A percentile compares a stretch with the other conserved stretches of the same genome.
Evolutionary conservation across 2,329 filamentous ascomycete genomes (phyloP).

Genomic region (Ophiostoma populinum): DNA sequence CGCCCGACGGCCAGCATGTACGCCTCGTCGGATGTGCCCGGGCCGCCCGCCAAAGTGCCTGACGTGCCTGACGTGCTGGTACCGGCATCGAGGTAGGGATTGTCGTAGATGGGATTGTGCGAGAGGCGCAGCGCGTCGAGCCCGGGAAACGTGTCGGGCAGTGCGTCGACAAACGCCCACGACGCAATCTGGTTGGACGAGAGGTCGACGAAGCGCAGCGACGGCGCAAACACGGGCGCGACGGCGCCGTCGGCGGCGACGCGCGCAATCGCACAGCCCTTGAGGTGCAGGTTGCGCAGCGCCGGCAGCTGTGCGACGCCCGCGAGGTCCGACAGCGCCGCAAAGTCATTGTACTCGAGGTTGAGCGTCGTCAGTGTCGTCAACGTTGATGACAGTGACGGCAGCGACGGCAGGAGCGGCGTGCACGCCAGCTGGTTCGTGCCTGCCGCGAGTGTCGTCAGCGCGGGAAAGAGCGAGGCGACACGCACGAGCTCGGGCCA

Average conservation of each 20-base stretch:
- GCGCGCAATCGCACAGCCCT: conserved; percentile 51
- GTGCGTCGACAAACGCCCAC: conserved; percentile 58
- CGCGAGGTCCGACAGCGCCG: conserved; percentile 36
- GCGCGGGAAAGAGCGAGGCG: conserved; percentile 32
- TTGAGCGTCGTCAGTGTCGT: conserved; percentile 43
- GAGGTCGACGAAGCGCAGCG: conserved; percentile 49
- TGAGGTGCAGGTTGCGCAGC: conserved; percentile 49
- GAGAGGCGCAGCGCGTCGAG: conserved; percentile 61
- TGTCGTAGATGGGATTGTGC: conserved; percentile 68
- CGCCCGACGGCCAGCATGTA: conserved; percentile 80
- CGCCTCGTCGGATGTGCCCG: conserved; percentile 61
- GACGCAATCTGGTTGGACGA: conserved; percentile 52
- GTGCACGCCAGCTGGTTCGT: conserved; percentile 37
- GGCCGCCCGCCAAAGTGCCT: conserved; percentile 9
- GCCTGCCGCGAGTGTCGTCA: conserved; percentile 34
- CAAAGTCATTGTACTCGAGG: conserved; percentile 57
- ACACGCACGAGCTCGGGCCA: conserved; percentile 47
- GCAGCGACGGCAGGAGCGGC: conserved; percentile 25
- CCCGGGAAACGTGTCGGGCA: conserved; percentile 53
- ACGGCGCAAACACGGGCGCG: conserved; percentile 29
- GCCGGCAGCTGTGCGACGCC: conserved; percentile 32
- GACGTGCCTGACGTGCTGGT: neutral
- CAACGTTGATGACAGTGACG: conserved; percentile 24
- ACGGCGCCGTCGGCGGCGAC: conserved; percentile 10
- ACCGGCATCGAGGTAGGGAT: conserved; percentile 21